Conservation (phyloP, 129 eudicot genomes). For the Helichrysum umbraculigerum region DNA sequence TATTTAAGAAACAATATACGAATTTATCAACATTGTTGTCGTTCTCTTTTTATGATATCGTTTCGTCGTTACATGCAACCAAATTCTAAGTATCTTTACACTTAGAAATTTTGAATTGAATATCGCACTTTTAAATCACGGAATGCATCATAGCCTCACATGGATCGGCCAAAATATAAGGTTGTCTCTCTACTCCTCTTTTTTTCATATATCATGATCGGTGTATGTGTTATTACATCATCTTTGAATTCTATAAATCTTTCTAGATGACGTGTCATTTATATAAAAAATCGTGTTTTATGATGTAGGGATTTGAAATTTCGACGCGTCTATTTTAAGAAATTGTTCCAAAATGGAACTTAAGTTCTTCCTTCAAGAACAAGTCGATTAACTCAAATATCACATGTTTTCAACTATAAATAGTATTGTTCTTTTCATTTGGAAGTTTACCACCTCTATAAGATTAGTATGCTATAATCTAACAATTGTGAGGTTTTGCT, state of each 20-base stretch:
- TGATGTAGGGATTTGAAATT: conserved; percentile 7
- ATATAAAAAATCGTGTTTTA: not conserved
- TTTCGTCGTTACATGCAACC: not conserved
- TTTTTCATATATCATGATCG: not conserved
- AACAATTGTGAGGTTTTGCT: not conserved
- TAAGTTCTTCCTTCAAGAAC: not conserved
- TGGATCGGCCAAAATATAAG: not conserved
- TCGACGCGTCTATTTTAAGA: not conserved
- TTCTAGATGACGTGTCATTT: not conserved
- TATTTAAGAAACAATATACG: not conserved
- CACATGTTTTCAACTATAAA: conserved; percentile 1
- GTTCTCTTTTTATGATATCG: not conserved
- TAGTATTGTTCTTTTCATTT: conserved; percentile 12
- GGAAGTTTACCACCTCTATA: conserved; percentile 3
- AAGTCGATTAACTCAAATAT: not conserved
- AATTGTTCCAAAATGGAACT: not conserved
- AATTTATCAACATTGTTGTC: not conserved
- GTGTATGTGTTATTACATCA: not conserved
- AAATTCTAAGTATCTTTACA: not conserved
- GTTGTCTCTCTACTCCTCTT: not conserved
- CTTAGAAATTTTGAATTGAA: not conserved
- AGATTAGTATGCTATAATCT: not conserved
- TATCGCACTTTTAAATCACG: not conserved
- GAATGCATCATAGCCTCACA: not conserved
- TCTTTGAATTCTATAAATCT: not conserved